These are phyloP conservation scores for Coemansia asiatica DNA, from an alignment of 192 early-diverging fungal genomes.

Conservation along the genomic window DNA sequence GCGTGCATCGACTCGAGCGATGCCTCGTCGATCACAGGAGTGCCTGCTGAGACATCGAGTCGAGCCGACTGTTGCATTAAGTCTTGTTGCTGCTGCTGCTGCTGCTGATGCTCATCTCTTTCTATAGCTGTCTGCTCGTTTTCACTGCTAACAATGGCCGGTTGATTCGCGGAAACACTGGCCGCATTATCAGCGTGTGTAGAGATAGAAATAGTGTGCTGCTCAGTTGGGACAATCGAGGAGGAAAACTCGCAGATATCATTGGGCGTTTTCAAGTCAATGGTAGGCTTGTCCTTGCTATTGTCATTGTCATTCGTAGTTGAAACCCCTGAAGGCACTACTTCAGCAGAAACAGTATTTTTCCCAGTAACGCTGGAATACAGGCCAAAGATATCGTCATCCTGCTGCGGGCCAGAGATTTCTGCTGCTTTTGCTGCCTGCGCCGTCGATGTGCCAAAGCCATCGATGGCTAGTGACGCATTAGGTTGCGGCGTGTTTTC, in stretches of 20 bases:
- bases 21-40: conserved; percentile 1
- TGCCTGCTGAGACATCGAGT: neutral
- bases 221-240: neutral
- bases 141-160: neutral
- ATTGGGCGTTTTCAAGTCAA: neutral
- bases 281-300: neutral
- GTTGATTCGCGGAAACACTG: neutral
- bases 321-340: neutral
- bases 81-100: neutral
- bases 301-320: neutral
- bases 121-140: too few relatives aligned
- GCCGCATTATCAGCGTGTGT: neutral
- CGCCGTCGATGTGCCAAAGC: neutral
- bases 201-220: neutral
- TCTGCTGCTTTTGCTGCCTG: neutral
- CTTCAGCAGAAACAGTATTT: neutral
- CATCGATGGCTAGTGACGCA: neutral
- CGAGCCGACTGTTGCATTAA: neutral
- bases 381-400: neutral
- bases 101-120: neutral
- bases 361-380: neutral
- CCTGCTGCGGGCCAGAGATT: neutral
- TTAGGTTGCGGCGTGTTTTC: neutral
- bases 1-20: conserved; percentile 13
- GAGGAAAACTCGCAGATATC: neutral